A percentile compares a stretch with the other conserved stretches of the same genome.
Conservation (phyloP, 345 rosid genomes). For the Brassica rapa region DNA sequence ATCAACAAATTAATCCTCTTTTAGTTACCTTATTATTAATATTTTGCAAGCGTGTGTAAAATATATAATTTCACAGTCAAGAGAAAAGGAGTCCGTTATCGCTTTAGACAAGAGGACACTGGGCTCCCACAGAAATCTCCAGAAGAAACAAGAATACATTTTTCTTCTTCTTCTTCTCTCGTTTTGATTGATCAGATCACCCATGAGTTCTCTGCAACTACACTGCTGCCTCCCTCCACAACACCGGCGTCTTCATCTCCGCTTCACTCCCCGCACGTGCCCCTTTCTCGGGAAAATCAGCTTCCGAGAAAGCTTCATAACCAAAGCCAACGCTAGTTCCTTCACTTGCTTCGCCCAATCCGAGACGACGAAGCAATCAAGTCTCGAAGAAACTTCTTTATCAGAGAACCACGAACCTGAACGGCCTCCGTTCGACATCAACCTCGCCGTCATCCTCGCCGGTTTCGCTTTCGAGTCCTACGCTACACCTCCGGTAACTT, state of each 20-base stretch:
- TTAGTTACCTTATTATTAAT: too few species aligned
- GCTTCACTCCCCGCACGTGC: constrained; percentile 36
- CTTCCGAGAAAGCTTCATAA: constrained; percentile 20
- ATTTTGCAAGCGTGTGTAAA: background rate
- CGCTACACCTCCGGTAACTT: constrained; percentile 65
- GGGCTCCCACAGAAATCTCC: constrained; percentile 24
- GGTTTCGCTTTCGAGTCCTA: constrained; percentile 97
- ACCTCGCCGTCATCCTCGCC: constrained; percentile 90
- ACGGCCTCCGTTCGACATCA: constrained; percentile 79
- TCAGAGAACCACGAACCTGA: constrained; percentile 28
- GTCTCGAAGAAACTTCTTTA: constrained; percentile 6
- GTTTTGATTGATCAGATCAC: background rate
- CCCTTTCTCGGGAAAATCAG: constrained; percentile 28
- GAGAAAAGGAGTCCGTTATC: constrained; percentile 18
- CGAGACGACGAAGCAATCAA: constrained; percentile 42
- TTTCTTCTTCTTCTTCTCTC: background rate
- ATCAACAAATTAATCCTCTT: too few species aligned
- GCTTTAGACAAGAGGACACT: background rate
- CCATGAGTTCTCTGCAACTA: constrained; percentile 41
- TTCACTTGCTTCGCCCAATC: constrained; percentile 44
- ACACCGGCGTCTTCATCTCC: constrained; percentile 35
- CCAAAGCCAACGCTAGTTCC: constrained; percentile 30
- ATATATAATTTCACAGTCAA: background rate
- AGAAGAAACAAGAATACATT: background rate
- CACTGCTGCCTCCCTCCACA: constrained; percentile 21